Conservation (phyloP, 805 yeast genomes). For the Candida awuae region DNA sequence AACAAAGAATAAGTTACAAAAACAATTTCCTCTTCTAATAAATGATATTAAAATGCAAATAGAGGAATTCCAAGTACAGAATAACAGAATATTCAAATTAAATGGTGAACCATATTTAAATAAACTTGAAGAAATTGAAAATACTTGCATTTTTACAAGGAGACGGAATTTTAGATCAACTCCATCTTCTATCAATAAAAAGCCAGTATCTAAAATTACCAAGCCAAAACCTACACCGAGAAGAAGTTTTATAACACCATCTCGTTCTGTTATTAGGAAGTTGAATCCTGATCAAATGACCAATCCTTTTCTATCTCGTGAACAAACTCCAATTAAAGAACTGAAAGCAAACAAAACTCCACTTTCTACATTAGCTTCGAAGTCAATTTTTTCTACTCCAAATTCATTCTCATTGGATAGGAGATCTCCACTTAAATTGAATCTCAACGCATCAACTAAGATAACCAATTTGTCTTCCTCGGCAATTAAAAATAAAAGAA, state of each 20-base stretch:
- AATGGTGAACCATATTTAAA: constrained; percentile 42
- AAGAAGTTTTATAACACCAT: constrained; percentile 7
- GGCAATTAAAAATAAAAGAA: background rate
- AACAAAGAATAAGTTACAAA: constrained; percentile 57
- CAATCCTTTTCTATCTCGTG: constrained; percentile 20
- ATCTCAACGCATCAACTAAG: constrained; percentile 6
- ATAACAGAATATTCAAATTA: constrained; percentile 34
- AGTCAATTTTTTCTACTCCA: background rate
- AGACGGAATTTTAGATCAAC: constrained; percentile 1
- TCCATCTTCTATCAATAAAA: background rate
- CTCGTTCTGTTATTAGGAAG: constrained; percentile 19
- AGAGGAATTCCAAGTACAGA: constrained; percentile 37
- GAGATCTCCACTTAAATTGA: constrained; percentile 5
- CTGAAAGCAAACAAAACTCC: constrained; percentile 6
- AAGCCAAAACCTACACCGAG: constrained; percentile 1
- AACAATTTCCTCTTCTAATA: constrained; percentile 59
- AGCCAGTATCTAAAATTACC: background rate
- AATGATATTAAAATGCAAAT: constrained; percentile 42
- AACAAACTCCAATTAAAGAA: constrained; percentile 14
- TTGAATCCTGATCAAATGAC: constrained; percentile 14
- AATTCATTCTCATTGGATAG: background rate
- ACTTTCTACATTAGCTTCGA: constrained; percentile 2
- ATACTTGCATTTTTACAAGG: constrained; percentile 13
- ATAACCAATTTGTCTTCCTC: background rate
- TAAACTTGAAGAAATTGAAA: constrained; percentile 19